Conservation (phyloP, 352 stramenopile species). For the Pythium phragmiticola region DNA sequence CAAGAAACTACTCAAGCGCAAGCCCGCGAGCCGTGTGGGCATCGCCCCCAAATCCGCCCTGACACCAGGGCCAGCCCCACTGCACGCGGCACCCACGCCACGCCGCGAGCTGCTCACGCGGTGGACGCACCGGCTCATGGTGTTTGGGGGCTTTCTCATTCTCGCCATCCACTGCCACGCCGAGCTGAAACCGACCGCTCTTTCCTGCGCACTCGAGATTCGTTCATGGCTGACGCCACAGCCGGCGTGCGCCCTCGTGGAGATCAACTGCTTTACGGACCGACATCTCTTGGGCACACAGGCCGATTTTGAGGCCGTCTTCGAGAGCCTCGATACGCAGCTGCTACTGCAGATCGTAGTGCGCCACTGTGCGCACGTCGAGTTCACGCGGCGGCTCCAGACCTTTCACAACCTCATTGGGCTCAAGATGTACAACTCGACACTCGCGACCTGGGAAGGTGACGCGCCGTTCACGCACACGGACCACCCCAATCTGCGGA, state of each 20-base stretch:
- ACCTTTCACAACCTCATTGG: slow-evolving; percentile 27
- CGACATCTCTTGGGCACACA: background rate
- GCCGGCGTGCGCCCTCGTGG: slow-evolving; percentile 16
- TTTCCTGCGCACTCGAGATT: slow-evolving; percentile 3
- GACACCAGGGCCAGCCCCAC: background rate
- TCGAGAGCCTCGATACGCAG: slow-evolving; percentile 23
- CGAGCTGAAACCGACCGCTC: background rate
- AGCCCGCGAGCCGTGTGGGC: background rate
- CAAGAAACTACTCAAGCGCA: slow-evolving; percentile 9
- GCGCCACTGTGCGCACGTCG: slow-evolving; percentile 34
- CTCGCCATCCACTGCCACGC: slow-evolving; percentile 13
- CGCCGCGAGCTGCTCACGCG: background rate
- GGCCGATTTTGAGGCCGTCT: slow-evolving; percentile 8
- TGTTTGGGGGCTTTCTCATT: slow-evolving; percentile 8
- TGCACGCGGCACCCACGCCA: no score
- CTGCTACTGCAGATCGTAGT: slow-evolving; percentile 33
- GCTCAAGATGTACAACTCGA: slow-evolving; percentile 24
- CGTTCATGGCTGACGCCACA: slow-evolving; percentile 11
- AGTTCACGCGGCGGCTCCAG: slow-evolving; percentile 30
- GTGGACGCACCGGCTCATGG: slow-evolving; percentile 7
- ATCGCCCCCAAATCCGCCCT: background rate
- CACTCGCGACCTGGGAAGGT: slow-evolving; percentile 9
- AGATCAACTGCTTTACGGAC: slow-evolving; percentile 18
- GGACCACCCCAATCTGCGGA: slow-evolving; percentile 1
- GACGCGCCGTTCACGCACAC: slow-evolving; percentile 12